Base-by-base conservation (phyloP, 2,329 filamentous ascomycete species). In the Exophiala sideris region DNA sequence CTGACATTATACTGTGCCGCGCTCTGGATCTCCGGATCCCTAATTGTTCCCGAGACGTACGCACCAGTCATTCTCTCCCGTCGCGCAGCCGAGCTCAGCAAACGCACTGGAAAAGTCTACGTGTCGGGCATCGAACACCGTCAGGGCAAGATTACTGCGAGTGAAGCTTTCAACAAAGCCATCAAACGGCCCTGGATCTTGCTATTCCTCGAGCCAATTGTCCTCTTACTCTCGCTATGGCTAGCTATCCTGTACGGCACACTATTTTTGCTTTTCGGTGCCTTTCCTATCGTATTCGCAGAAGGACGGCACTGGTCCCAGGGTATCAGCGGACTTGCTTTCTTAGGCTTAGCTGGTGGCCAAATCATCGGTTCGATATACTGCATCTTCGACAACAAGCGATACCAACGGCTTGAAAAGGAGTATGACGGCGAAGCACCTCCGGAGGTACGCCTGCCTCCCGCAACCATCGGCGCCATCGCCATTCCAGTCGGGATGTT, bases 1-100 rank as follows among this genome's bases (percentile, higher is more conserved):
- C 78, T 84, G 66, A 78, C 79, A 51, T 80, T 83, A 57, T 85
- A 88, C 67, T 85, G 82, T 1, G 82, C 82, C 11, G 68, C 76
- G 9, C 76, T 86, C 48, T 85, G 81, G 78, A 76, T 84, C 45
- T 53, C 77, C 48, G 77, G 76, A 55, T 65, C 73, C 0, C 57
- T 83, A 24, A 58, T 75, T 16, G 73, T 85, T 3, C 81, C 81
- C 1, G 82, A 85, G 68, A 85, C 82, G 1, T 81, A 79, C 60
- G 72, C 72, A 0, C 78, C 78, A 0, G 75, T 80, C 3, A 70
- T 81, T 10, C 72, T 83, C 24, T 73, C 76, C 50, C 74, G 70
- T 48, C 76, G 78, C 5, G 78, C 79, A 0, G 67, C 71, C 39
- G 74, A 65, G 38, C 68, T 80, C 14, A 74, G 73, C 5, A 75